Base-by-base conservation (phyloP, 257 asterid species). In the Marsdenia floribunda region DNA sequence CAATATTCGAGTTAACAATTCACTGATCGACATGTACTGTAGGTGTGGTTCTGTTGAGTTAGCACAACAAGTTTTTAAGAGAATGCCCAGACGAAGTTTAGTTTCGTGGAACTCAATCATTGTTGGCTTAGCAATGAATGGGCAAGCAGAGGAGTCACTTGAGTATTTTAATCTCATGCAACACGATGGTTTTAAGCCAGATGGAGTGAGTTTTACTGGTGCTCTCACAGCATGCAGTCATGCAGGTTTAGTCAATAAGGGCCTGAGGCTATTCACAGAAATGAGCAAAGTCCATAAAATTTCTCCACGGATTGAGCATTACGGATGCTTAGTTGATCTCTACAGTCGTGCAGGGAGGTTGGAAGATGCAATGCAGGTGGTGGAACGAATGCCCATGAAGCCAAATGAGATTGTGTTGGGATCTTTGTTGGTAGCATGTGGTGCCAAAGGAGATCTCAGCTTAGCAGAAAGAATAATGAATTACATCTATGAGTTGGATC, bases 221-320 rank as follows among this genome's bases (percentile, higher is more conserved):
- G 96, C 92, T 68, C 88, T 92, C 0, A 87, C 90, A 0, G 98
- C 98, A 0, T 89, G 97, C 63, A 92, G 98, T 82, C 97, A 92
- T 69, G 92, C 88, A 15, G 93, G 97, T 63, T 82, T 89, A 70
- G 86, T 84, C 0, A 75, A 87, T 0, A 69, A 86, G 66, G 97
- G 93, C 75, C 69, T 89, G 37, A 65, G 82, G 12, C 80, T 88
- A 46, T 92, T 89, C 19, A 73, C 80, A 42, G 24, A 72, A 29
- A 92, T 92, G 98, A 79, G 19, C 18, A n/a, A 65, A 55, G 76
- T 77, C 19, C 82, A 85, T 55, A 87, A 82, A 60, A 85, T 90
- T 49, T 40, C 73, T 54, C 97, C 92, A 42, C 82, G 84, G 75
- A 86, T 92, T 38, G 92, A 92, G 69, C 98, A 90, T 79, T 92